These are phyloP conservation scores for Syzygium syzygioides DNA, from an alignment of 441 rosid species.

Conservation along the genomic window DNA sequence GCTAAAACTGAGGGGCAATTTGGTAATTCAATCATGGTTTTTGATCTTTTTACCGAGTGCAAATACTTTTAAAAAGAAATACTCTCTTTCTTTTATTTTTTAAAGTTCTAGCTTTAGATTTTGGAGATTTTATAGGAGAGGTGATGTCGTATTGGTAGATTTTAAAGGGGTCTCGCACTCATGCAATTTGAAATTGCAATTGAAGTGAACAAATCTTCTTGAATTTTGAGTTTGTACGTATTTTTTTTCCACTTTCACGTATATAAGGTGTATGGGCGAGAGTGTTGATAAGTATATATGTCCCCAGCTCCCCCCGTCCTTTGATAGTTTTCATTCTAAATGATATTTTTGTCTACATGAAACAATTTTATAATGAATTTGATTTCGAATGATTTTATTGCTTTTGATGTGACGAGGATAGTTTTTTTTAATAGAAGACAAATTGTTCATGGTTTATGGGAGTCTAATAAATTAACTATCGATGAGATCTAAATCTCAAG, in stretches of 20 bases:
- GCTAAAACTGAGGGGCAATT: background rate
- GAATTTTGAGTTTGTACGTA: background rate
- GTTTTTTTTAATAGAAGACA: background rate
- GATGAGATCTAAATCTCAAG: background rate
- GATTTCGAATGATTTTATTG: background rate
- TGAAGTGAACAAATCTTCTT: background rate
- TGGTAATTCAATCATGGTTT: background rate
- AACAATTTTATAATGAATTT: fast-evolving
- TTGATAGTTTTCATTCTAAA: background rate
- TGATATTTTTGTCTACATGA: fast-evolving
- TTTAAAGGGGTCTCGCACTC: background rate
- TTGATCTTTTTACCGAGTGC: background rate
- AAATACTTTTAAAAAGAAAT: background rate
- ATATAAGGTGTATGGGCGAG: background rate
- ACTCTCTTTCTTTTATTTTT: fast-evolving
- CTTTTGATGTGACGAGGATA: fast-evolving
- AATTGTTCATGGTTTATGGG: background rate
- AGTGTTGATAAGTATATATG: background rate
- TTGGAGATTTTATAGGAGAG: background rate
- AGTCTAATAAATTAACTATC: background rate
- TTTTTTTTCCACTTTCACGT: fast-evolving
- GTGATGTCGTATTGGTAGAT: background rate
- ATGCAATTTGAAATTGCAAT: background rate
- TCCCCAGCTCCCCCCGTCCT: background rate
- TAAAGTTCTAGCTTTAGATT: background rate